Conservation (phyloP, 495 filamentous ascomycete genomes). For the Hypoxylon fragiforme region DNA sequence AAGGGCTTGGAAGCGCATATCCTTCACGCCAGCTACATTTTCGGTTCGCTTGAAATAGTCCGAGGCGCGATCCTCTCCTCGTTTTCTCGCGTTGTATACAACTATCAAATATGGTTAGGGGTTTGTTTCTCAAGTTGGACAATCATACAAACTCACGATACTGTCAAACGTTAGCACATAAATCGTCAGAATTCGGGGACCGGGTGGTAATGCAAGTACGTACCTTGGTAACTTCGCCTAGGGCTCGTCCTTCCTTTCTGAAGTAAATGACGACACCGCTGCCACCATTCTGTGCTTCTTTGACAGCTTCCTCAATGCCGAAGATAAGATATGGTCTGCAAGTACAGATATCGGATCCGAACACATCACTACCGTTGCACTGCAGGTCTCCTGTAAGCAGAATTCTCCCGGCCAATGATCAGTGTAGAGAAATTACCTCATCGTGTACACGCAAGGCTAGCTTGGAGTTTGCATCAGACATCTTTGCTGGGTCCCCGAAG, state of each 20-base stretch:
- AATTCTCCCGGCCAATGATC: constrained; percentile 12
- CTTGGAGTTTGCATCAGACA: constrained; percentile 82
- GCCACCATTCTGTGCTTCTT: constrained; percentile 92
- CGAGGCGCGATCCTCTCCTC: constrained; percentile 83
- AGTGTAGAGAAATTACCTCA: constrained; percentile 55
- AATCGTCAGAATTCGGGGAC: constrained; percentile 4
- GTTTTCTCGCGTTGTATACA: constrained; percentile 93
- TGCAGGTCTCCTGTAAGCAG: constrained; percentile 41
- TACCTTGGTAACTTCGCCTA: constrained; percentile 97
- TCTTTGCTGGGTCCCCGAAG: constrained; percentile 91
- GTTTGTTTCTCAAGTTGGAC: constrained; percentile 7
- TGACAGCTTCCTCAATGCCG: constrained; percentile 94
- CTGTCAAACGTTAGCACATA: constrained; percentile 36
- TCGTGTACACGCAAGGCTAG: constrained; percentile 93
- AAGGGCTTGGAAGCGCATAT: constrained; percentile 99
- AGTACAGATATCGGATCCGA: constrained; percentile 98
- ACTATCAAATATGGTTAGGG: constrained; percentile 52
- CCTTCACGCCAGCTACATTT: constrained; percentile 95
- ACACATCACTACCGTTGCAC: constrained; percentile 97
- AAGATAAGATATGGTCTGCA: constrained; percentile 97
- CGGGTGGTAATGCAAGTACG: constrained; percentile 17
- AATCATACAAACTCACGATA: constrained; percentile 47
- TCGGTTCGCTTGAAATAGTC: constrained; percentile 98
- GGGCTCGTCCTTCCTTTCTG: constrained; percentile 92
- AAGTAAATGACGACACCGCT: constrained; percentile 98